Conservation (phyloP, 306 rosid genomes). For the Carpinus viminea region DNA sequence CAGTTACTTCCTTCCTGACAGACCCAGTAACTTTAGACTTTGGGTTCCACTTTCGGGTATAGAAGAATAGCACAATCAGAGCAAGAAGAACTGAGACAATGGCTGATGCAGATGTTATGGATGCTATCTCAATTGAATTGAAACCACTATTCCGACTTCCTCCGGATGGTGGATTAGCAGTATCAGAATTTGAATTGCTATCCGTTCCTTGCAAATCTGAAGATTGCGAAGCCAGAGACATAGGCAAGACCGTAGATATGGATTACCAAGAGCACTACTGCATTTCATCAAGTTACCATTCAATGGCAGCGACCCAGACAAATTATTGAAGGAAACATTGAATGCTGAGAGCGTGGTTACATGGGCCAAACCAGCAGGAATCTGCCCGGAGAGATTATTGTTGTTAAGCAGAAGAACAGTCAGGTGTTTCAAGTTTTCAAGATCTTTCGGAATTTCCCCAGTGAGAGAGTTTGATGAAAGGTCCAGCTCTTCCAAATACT, state of each 20-base stretch:
- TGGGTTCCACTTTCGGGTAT: slow-evolving; percentile 80
- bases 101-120: slow-evolving; percentile 93
- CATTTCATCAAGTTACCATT: slow-evolving; percentile 64
- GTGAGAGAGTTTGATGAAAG: slow-evolving; percentile 69
- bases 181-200: slow-evolving; percentile 34
- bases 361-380: slow-evolving; percentile 80
- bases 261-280: slow-evolving; percentile 81
- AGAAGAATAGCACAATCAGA: slow-evolving; percentile 61
- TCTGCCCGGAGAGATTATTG: slow-evolving; percentile 78
- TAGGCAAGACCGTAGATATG: slow-evolving; percentile 51
- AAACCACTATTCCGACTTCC: slow-evolving; percentile 40
- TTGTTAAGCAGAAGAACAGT: slow-evolving; percentile 66
- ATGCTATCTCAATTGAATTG: slow-evolving; percentile 88
- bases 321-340: slow-evolving; percentile 87
- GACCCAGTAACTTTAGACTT: slow-evolving; percentile 66
- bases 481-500: slow-evolving; percentile 65
- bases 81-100: slow-evolving; percentile 84
- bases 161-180: slow-evolving; percentile 37
- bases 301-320: slow-evolving; percentile 78
- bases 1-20: slow-evolving; percentile 69
- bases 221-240: slow-evolving; percentile 47
- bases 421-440: slow-evolving; percentile 62
- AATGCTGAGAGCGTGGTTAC: slow-evolving; percentile 62
- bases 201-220: slow-evolving; percentile 48
- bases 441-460: slow-evolving; percentile 75